These are phyloP conservation scores for Hippophae rhamnoides DNA, from an alignment of 306 rosid species.

Conservation along the genomic window DNA sequence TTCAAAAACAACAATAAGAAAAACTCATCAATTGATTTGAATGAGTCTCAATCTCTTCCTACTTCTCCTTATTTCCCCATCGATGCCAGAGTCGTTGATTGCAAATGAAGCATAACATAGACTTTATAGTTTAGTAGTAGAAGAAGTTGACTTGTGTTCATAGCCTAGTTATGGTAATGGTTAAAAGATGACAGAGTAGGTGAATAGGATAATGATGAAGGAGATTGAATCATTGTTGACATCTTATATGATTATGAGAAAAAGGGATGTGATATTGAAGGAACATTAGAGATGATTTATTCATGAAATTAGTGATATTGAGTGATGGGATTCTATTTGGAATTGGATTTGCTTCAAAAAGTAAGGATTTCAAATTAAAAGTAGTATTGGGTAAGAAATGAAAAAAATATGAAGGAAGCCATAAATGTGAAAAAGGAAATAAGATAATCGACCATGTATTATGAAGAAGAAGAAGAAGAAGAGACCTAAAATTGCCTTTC, in stretches of 20 bases:
- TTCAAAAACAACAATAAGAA: neutral
- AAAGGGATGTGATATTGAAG: constrained; percentile 15
- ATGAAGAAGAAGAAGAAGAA: too few species aligned
- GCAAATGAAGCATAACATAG: constrained; percentile 26
- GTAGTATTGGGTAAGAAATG: constrained; percentile 11
- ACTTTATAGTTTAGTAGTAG: constrained; percentile 8
- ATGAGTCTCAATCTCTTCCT: neutral
- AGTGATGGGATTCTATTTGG: constrained; percentile 18
- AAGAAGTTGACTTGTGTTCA: constrained; percentile 3
- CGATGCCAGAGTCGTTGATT: constrained; percentile 39
- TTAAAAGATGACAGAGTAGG: constrained; percentile 20
- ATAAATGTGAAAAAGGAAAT: too few species aligned
- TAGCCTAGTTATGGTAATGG: constrained; percentile 8
- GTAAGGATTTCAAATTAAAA: constrained; percentile 3
- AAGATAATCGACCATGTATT: too few species aligned
- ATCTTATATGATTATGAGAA: constrained; percentile 35
- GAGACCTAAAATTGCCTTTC: too few species aligned
- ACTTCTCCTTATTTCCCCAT: constrained; percentile 28
- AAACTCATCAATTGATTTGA: neutral
- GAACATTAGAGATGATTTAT: constrained; percentile 24
- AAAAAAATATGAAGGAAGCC: too few species aligned
- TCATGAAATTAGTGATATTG: constrained; percentile 23
- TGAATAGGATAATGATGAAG: constrained; percentile 17
- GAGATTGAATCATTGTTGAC: constrained; percentile 25
- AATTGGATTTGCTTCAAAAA: constrained; percentile 15